Conservation (phyloP, 345 rosid species). For the Brassica carinata region DNA sequence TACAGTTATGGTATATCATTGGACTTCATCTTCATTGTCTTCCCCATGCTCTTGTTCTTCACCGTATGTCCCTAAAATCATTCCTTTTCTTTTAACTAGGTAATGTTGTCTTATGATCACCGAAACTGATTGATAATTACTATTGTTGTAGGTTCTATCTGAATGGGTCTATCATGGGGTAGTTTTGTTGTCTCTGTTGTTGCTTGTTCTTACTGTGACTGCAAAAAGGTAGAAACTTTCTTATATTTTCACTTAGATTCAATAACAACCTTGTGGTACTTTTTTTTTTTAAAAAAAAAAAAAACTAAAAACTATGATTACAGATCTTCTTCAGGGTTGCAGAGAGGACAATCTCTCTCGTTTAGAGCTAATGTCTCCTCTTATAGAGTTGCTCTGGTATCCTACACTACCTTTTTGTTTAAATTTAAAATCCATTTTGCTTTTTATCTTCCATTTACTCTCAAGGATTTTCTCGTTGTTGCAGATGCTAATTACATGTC, state of each 20-base stretch:
- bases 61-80: slow-evolving; percentile 55
- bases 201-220: slow-evolving; percentile 43
- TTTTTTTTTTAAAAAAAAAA: not conserved
- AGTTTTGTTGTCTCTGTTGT: slow-evolving; percentile 40
- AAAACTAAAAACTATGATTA: slow-evolving; percentile 38
- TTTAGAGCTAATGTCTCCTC: slow-evolving; percentile 59
- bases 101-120: not conserved
- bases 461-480: slow-evolving; percentile 24
- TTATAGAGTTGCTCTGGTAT: slow-evolving; percentile 69
- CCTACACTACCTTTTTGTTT: slow-evolving; percentile 3
- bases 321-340: slow-evolving; percentile 42
- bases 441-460: slow-evolving; percentile 9
- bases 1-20: slow-evolving; percentile 45
- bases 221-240: slow-evolving; percentile 71
- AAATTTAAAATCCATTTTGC: slow-evolving; percentile 8
- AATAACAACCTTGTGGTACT: not conserved
- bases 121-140: not conserved
- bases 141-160: slow-evolving; percentile 62
- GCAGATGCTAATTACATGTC: slow-evolving; percentile 81
- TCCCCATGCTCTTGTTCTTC: slow-evolving; percentile 63
- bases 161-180: slow-evolving; percentile 62
- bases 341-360: slow-evolving; percentile 44
- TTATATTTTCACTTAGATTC: slow-evolving; percentile 6
- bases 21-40: slow-evolving; percentile 66
- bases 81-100: not conserved